Conservation (phyloP, 2,329 filamentous ascomycete species). For the Lecanicillium sp. region DNA sequence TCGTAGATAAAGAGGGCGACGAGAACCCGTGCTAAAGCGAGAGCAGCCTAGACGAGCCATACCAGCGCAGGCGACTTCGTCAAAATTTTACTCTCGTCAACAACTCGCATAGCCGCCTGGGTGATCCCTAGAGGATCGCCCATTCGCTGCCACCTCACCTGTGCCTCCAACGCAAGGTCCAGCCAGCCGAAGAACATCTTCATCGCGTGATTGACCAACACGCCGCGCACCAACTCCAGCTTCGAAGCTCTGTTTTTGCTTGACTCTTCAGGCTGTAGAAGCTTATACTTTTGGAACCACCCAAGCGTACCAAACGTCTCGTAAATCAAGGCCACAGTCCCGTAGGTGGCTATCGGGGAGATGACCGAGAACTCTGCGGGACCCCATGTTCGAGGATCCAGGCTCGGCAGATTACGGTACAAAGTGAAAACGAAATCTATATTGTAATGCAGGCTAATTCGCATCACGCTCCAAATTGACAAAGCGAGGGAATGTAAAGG, state of each 20-base stretch:
- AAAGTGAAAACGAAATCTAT: not conserved
- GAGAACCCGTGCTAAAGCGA: not conserved
- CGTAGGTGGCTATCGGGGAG: not conserved
- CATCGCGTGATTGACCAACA: slow-evolving; percentile 1
- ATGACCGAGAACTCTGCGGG: not conserved
- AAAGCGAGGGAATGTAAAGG: not conserved
- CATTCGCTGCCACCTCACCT: not conserved
- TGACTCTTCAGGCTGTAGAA: not conserved
- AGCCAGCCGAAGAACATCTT: not conserved
- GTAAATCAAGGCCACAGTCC: not conserved
- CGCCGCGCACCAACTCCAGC: not conserved
- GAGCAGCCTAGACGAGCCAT: not conserved
- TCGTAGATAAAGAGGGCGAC: not conserved
- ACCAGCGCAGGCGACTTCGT: not conserved
- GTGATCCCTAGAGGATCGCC: slow-evolving; percentile 1
- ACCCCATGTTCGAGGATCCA: slow-evolving; percentile 1
- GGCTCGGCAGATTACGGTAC: not conserved
- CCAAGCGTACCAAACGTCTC: not conserved
- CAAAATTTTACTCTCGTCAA: not conserved
- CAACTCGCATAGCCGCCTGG: not conserved
- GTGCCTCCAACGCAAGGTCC: not conserved
- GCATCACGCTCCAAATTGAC: not conserved
- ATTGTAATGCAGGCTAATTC: not conserved
- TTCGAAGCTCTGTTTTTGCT: not conserved
- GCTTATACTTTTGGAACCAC: not conserved